phyloP scores from a whole-genome alignment of 495 filamentous ascomycete species.

The Penicillium argentinense region DNA sequence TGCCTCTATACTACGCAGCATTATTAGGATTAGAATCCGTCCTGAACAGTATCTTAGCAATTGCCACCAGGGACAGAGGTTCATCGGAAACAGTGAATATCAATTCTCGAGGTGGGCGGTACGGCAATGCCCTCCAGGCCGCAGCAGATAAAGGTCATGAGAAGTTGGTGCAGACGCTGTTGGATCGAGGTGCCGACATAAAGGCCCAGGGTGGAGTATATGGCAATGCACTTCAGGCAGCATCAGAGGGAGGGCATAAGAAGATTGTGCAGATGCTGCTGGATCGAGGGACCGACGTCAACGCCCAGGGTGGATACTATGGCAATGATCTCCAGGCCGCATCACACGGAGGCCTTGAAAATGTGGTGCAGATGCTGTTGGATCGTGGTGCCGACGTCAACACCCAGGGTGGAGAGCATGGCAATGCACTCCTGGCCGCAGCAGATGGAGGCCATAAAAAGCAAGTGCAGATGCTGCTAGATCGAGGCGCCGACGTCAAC shows the following conservation, averaged over 20 bases:
- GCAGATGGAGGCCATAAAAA: conserved; percentile 10
- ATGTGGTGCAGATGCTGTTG: conserved; percentile 19
- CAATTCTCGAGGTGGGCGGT: conserved; percentile 10
- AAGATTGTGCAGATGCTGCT: conserved; percentile 14
- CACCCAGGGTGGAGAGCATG: conserved; percentile 3
- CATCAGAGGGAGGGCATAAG: conserved; percentile 11
- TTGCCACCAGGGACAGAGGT: neutral
- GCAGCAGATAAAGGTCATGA: conserved; percentile 14
- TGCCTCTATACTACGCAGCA: conserved; percentile 9
- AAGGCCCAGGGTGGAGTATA: too few species aligned
- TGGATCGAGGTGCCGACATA: conserved; percentile 23
- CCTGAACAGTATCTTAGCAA: neutral
- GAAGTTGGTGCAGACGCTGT: conserved; percentile 21
- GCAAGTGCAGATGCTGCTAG: conserved; percentile 26
- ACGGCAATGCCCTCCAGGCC: conserved; percentile 17
- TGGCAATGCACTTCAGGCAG: conserved; percentile 20
- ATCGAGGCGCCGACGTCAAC: conserved; percentile 21
- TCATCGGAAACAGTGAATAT: conserved; percentile 11
- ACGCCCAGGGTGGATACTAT: neutral
- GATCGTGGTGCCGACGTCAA: conserved; percentile 20
- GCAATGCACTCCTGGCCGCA: conserved; percentile 14
- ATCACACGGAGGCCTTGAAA: neutral
- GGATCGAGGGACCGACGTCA: conserved; percentile 14
- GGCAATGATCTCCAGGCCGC: conserved; percentile 20
- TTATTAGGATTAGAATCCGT: conserved; percentile 8